A percentile compares a stretch with the other conserved stretches of the same genome.
Conservation (phyloP, 176 grass and related monocot genomes). For the Tuctoria greenei region DNA sequence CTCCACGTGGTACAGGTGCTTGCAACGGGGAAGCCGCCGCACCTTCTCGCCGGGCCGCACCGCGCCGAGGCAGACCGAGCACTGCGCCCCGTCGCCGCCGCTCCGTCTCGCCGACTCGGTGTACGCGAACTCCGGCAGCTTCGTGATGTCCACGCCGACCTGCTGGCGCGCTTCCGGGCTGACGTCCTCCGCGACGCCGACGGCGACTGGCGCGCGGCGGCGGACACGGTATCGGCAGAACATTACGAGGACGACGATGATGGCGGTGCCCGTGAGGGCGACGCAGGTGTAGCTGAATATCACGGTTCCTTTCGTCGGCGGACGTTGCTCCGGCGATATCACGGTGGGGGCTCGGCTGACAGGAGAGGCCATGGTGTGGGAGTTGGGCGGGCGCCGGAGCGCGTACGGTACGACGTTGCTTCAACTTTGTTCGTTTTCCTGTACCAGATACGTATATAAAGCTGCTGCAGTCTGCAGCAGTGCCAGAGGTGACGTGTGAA, state of each 20-base stretch:
- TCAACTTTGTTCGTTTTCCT: not conserved
- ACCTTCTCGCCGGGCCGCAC: slow-evolving; percentile 40
- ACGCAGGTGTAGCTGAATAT: slow-evolving; percentile 45
- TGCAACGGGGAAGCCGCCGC: slow-evolving; percentile 41
- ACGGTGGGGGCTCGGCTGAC: not conserved
- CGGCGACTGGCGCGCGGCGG: slow-evolving; percentile 12
- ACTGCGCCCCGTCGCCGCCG: slow-evolving; percentile 17
- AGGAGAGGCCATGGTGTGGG: slow-evolving; percentile 21
- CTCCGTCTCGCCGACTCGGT: not conserved
- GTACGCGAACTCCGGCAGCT: slow-evolving; percentile 42
- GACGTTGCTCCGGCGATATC: not conserved
- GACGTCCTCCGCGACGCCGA: not conserved
- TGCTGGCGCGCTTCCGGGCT: not conserved
- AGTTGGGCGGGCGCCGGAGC: not conserved
- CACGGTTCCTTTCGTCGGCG: not conserved
- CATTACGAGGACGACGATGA: slow-evolving; percentile 9
- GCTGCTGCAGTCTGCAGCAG: not conserved
- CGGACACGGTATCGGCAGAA: slow-evolving; percentile 18
- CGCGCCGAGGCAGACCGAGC: slow-evolving; percentile 45
- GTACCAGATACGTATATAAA: not conserved
- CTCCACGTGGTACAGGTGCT: slow-evolving; percentile 52
- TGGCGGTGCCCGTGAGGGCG: slow-evolving; percentile 14
- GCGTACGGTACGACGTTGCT: not conserved
- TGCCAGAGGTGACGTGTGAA: not conserved
- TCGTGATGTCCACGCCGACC: slow-evolving; percentile 31